Percentiles rank a stretch among this genome's conserved stretches.
These are phyloP conservation scores for Neophaeococcomyces mojaviensis DNA, from an alignment of 2,329 filamentous ascomycete genomes.

Conservation along the genomic window DNA sequence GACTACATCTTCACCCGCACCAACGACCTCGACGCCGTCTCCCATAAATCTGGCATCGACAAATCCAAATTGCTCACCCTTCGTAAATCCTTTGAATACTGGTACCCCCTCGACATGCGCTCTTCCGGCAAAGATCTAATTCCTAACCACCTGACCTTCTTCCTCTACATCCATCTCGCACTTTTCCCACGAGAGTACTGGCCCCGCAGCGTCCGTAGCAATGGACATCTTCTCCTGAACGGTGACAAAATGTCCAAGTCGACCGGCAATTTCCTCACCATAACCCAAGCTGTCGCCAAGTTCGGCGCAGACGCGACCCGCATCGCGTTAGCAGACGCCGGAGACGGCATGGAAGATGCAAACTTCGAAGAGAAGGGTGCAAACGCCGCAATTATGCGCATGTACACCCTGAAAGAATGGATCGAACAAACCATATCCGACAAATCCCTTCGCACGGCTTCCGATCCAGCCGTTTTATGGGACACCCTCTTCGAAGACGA, in stretches of 20 bases:
- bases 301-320: conserved; percentile 90
- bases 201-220: conserved; percentile 77
- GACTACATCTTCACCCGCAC: conserved; percentile 85
- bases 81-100: conserved; percentile 92
- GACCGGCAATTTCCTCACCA: conserved; percentile 92
- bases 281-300: conserved; percentile 77
- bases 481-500: conserved; percentile 91
- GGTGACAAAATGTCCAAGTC: conserved; percentile 99
- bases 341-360: conserved; percentile 88
- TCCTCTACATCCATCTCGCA: conserved; percentile 86
- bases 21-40: conserved; percentile 58
- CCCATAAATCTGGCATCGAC: conserved; percentile 61
- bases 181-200: conserved; percentile 84
- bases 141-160: conserved; percentile 91
- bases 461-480: conserved; percentile 65
- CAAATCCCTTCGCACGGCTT: conserved; percentile 59
- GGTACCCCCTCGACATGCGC: conserved; percentile 85
- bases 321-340: conserved; percentile 87
- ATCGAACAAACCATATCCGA: conserved; percentile 76
- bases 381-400: conserved; percentile 79
- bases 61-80: conserved; percentile 68
- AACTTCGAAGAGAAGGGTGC: conserved; percentile 97
- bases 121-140: conserved; percentile 89
- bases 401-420: conserved; percentile 82
- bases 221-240: conserved; percentile 89